phyloP scores from a whole-genome alignment of 176 grass and related monocot genomes.

The Hyparrhenia diplandra region DNA sequence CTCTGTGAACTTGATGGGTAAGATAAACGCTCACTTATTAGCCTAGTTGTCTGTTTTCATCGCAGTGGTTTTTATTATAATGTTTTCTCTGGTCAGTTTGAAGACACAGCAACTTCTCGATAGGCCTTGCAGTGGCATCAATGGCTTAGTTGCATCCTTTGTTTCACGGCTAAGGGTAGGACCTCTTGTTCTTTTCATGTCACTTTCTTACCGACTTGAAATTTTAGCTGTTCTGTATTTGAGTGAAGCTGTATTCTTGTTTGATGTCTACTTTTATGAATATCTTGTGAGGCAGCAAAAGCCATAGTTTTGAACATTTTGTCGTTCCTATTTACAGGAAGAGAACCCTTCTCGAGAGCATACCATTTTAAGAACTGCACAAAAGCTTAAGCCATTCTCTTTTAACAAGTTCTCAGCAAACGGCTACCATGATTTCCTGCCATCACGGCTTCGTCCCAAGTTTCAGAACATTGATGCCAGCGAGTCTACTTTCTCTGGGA shows the following conservation, averaged over 20 bases:
- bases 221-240: neutral
- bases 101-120: slow-evolving; percentile 63
- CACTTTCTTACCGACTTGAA: neutral
- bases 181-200: neutral
- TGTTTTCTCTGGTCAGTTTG: slow-evolving; percentile 46
- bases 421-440: slow-evolving; percentile 73
- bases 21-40: neutral
- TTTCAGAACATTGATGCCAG: slow-evolving; percentile 58
- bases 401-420: slow-evolving; percentile 88
- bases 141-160: slow-evolving; percentile 81
- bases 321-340: slow-evolving; percentile 48
- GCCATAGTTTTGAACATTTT: neutral
- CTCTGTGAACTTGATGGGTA: slow-evolving; percentile 74
- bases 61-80: slow-evolving; percentile 4
- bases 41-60: neutral
- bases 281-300: neutral
- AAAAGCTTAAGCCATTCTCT: slow-evolving; percentile 86
- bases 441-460: slow-evolving; percentile 72
- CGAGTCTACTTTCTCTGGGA: slow-evolving; percentile 50
- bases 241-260: neutral
- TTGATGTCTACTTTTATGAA: neutral
- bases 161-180: slow-evolving; percentile 70
- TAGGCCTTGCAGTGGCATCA: slow-evolving; percentile 65
- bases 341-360: slow-evolving; percentile 90
- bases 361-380: slow-evolving; percentile 89